A percentile compares a stretch with the other conserved stretches of the same genome.
phyloP scores from a whole-genome alignment of 2,329 filamentous ascomycete species.

The Fusarium sarcochroum region DNA sequence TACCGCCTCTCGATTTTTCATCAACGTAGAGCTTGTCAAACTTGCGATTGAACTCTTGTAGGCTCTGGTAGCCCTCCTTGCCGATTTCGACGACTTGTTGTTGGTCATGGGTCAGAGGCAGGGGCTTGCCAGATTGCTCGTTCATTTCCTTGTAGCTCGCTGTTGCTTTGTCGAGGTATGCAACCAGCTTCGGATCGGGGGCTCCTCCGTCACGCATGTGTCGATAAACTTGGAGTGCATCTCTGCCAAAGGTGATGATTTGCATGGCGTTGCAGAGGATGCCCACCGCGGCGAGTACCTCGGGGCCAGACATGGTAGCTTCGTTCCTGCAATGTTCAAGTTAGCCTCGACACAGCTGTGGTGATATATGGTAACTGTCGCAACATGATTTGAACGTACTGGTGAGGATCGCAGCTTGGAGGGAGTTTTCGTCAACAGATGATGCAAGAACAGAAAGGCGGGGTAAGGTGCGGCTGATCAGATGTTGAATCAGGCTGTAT shows the following conservation, averaged over 20 bases:
- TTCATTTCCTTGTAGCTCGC: not conserved
- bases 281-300: not conserved
- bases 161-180: not conserved
- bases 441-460: too few species aligned
- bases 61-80: not conserved
- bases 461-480: too few species aligned
- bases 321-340: too few species aligned
- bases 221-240: not conserved
- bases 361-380: too few species aligned
- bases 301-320: not conserved
- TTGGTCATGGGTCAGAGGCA: fast-evolving
- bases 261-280: slow-evolving; percentile 7
- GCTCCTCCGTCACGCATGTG: not conserved
- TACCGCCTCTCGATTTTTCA: fast-evolving
- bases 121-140: fast-evolving
- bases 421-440: too few species aligned
- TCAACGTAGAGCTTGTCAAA: not conserved
- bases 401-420: too few species aligned
- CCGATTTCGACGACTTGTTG: not conserved
- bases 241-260: not conserved
- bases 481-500: too few species aligned
- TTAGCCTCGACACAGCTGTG: too few species aligned
- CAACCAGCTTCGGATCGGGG: fast-evolving
- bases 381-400: too few species aligned
- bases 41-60: not conserved